A percentile compares a stretch with the other conserved stretches of the same genome.
These are phyloP conservation scores for Diaporthe sp. DNA, from an alignment of 2,329 filamentous ascomycete species.

Conservation along the genomic window DNA sequence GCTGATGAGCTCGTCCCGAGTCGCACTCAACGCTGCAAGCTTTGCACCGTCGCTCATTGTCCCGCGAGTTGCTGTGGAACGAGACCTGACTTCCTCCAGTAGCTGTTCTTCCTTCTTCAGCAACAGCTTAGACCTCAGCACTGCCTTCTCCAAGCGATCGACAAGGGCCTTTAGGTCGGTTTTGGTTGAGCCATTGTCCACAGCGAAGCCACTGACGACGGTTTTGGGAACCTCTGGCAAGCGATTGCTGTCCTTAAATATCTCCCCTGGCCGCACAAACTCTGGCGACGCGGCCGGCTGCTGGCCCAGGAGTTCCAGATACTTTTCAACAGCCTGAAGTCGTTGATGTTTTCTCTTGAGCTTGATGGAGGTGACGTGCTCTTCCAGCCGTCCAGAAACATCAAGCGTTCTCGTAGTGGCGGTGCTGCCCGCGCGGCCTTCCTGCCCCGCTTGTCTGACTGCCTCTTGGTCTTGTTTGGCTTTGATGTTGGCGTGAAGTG, in stretches of 20 bases:
- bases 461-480: constrained; percentile 64
- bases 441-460: constrained; percentile 49
- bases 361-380: constrained; percentile 66
- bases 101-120: constrained; percentile 70
- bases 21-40: constrained; percentile 67
- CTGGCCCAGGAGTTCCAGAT: constrained; percentile 64
- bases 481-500: constrained; percentile 65
- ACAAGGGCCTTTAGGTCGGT: constrained; percentile 63
- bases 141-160: constrained; percentile 69
- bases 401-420: constrained; percentile 23
- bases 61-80: constrained; percentile 54
- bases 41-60: constrained; percentile 56
- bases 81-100: constrained; percentile 62
- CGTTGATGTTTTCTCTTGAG: constrained; percentile 66
- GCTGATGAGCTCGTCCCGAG: constrained; percentile 72
- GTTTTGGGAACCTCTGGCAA: constrained; percentile 67
- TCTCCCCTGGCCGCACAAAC: constrained; percentile 63
- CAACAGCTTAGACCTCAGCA: constrained; percentile 70
- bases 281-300: constrained; percentile 66
- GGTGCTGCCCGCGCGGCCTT: constrained; percentile 38
- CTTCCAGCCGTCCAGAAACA: constrained; percentile 55
- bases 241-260: constrained; percentile 60
- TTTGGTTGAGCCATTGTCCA: constrained; percentile 55
- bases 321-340: constrained; percentile 64
- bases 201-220: constrained; percentile 64